Evolutionary conservation across 2,329 filamentous ascomycete species (phyloP).

Genomic region (Penicillium sp.): DNA sequence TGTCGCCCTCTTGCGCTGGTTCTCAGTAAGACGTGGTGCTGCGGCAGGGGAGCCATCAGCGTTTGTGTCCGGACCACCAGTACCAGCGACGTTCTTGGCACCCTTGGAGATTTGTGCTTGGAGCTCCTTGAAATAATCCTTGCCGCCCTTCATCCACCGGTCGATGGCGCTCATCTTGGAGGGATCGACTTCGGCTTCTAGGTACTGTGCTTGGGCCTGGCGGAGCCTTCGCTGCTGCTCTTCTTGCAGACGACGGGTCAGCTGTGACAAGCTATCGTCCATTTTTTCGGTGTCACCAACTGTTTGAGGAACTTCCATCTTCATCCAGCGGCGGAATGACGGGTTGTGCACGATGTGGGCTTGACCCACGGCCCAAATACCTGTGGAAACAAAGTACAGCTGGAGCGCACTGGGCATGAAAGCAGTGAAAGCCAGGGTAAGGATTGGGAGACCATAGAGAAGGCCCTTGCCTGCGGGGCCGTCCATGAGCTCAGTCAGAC

Average conservation of each 20-base stretch:
- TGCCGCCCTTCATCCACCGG: slow-evolving; percentile 34
- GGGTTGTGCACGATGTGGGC: slow-evolving; percentile 44
- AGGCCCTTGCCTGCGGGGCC: slow-evolving; percentile 35
- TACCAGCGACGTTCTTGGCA: slow-evolving; percentile 22
- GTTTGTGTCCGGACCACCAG: slow-evolving; percentile 21
- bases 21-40: slow-evolving; percentile 28
- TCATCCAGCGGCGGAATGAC: slow-evolving; percentile 29
- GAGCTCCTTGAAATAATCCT: slow-evolving; percentile 27
- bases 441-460: slow-evolving; percentile 50
- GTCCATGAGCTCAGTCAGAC: slow-evolving; percentile 33
- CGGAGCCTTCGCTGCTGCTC: background rate
- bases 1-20: slow-evolving; percentile 31
- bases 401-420: slow-evolving; percentile 61
- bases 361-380: slow-evolving; percentile 45
- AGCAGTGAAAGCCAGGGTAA: slow-evolving; percentile 56
- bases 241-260: background rate
- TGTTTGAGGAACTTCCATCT: slow-evolving; percentile 23
- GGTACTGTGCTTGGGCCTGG: background rate
- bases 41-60: slow-evolving; percentile 17
- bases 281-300: background rate
- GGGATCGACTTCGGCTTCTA: background rate
- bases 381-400: slow-evolving; percentile 59
- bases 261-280: background rate
- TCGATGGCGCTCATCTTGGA: slow-evolving; percentile 35
- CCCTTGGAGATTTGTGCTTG: slow-evolving; percentile 20